phyloP scores from a whole-genome alignment of 2,329 filamentous ascomycete genomes.

The Aspergillus felis region DNA sequence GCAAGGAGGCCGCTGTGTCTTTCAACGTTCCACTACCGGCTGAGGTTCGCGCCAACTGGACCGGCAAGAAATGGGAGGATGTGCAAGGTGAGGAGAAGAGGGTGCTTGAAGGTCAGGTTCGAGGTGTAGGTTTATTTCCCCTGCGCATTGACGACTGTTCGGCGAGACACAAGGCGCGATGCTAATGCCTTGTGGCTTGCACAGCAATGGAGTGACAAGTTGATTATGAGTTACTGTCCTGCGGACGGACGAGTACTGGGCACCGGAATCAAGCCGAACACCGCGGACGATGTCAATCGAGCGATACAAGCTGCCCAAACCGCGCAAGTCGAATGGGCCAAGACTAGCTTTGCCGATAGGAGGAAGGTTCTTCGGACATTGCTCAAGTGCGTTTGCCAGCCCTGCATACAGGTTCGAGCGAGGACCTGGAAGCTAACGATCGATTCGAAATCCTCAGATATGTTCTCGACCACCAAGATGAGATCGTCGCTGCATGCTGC shows the following conservation, averaged over 20 bases:
- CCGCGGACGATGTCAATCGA: slow-evolving; percentile 71
- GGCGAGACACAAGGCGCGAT: neutral
- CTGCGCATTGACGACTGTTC: neutral
- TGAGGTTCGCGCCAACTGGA: slow-evolving; percentile 30
- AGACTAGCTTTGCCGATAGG: slow-evolving; percentile 72
- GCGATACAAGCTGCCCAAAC: slow-evolving; percentile 68
- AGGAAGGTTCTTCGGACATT: slow-evolving; percentile 76
- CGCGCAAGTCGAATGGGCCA: slow-evolving; percentile 74
- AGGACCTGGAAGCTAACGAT: neutral
- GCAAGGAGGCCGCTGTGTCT: slow-evolving; percentile 30
- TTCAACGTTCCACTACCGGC: slow-evolving; percentile 38
- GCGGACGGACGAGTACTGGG: slow-evolving; percentile 84
- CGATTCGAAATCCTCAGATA: slow-evolving; percentile 44
- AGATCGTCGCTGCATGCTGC: slow-evolving; percentile 79
- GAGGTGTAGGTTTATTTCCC: slow-evolving; percentile 30
- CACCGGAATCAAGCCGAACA: slow-evolving; percentile 61
- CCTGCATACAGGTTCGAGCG: neutral
- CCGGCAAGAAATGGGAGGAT: slow-evolving; percentile 34
- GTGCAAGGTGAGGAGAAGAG: slow-evolving; percentile 29
- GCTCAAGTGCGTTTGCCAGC: slow-evolving; percentile 50
- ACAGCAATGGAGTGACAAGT: slow-evolving; percentile 37
- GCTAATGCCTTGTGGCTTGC: slow-evolving; percentile 13
- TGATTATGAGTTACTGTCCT: slow-evolving; percentile 58
- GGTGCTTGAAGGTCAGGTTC: slow-evolving; percentile 35
- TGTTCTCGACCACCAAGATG: slow-evolving; percentile 82